Evolutionary conservation across 1,284 basidiomycete species (phyloP).

Genomic region (Ustilago vetiveriae): DNA sequence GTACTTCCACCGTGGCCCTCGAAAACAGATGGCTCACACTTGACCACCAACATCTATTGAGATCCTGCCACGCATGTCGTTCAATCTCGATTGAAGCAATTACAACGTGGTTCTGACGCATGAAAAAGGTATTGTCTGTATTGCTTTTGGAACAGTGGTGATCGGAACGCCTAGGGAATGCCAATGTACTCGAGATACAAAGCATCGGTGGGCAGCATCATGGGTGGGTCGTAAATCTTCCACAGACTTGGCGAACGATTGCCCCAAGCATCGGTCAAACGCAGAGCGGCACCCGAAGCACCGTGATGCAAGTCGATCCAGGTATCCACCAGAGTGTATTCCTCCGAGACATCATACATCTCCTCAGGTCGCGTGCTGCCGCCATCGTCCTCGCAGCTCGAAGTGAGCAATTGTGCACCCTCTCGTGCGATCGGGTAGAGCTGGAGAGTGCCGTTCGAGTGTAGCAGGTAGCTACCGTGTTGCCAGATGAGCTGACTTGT

Average conservation of each 20-base stretch:
- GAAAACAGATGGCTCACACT: too few species aligned
- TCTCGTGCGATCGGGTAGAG: conserved; percentile 39
- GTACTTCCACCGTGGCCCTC: too few species aligned
- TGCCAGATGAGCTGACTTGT: conserved; percentile 64
- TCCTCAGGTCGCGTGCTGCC: conserved; percentile 25
- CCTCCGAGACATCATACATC: conserved; percentile 41
- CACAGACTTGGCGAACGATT: conserved; percentile 41
- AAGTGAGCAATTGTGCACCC: conserved; percentile 43
- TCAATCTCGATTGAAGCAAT: too few species aligned
- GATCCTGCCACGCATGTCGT: too few species aligned
- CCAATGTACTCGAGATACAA: conserved; percentile 51
- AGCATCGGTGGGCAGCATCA: conserved; percentile 59
- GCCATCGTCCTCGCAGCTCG: conserved; percentile 13
- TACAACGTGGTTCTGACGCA: too few species aligned
- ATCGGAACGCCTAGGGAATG: conserved; percentile 21
- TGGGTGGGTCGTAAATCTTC: conserved; percentile 60
- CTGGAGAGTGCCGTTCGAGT: conserved; percentile 47
- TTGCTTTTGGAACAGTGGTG: neutral
- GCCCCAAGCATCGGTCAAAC: conserved; percentile 39
- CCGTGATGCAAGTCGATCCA: conserved; percentile 40
- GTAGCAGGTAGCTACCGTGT: conserved; percentile 62
- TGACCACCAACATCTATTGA: too few species aligned
- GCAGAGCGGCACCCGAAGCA: conserved; percentile 10
- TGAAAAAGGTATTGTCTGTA: conserved; percentile 11
- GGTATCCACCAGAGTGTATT: conserved; percentile 42